Base-by-base conservation (phyloP, 1,284 basidiomycete species). In the Waitea zeae region DNA sequence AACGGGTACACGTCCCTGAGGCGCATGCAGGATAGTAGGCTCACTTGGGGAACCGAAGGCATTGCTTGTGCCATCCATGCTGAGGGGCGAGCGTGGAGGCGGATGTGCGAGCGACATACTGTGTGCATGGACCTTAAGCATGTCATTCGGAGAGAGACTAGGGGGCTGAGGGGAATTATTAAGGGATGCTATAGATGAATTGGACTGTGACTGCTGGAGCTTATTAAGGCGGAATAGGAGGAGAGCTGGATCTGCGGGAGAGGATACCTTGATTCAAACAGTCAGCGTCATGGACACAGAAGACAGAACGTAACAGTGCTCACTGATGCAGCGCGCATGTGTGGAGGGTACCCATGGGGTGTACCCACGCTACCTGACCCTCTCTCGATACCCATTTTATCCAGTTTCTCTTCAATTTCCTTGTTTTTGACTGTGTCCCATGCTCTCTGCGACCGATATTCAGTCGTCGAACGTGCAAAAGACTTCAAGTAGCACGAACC, bases 201-300 rank as follows among this genome's bases (percentile, higher is more conserved):
- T 52, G 12, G 73, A 57, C 14, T 81, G 79, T 0, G 76, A 67
- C 50, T 76, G 71, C 44, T 82, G 79, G 7, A 86, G 58, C 51
- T 80, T 83, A 54, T 82, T 82, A 30, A 86, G 60, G 49, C 82
- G 84, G 57, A 78, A 84, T 44, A 70, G 63, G 17, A 86, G 58
- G 17, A 86, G 54, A 13, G 75, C 74, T 28, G 82, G 80, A 48
- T 84, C 81, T 5, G 81, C 81, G 17, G 82, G 80, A 14, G 80
- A 83, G 2, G 81, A 86, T 53, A 86, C 81, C 81, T 86, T 26
- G 9, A 26, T 26, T 26, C n/a, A 9, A n/a, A 9, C 9, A 7
- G 24, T 26, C 24, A n/a, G 24, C 24, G 24, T 26, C 24, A 26
- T 9, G 9, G 24, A n/a, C 7, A 26, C 9, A 7, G 24, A 26